Evolutionary conservation across 441 rosid species (phyloP).

Genomic region (Metrosideros polymorpha): DNA sequence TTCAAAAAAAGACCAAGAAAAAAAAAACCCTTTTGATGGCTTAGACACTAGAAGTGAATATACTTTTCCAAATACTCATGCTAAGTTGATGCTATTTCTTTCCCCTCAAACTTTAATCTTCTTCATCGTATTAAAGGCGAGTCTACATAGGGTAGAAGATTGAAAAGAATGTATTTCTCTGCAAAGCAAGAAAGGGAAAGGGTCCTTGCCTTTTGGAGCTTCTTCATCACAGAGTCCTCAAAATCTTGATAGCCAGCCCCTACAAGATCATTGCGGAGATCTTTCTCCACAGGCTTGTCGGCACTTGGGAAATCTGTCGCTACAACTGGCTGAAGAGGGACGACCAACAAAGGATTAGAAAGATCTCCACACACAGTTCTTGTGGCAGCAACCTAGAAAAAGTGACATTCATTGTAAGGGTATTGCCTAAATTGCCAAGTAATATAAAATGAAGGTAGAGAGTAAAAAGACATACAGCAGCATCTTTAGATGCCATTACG

Average conservation of each 20-base stretch:
- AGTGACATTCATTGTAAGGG: not conserved
- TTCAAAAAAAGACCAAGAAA: not conserved
- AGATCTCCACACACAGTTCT: conserved; percentile 43
- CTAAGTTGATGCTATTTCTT: not conserved
- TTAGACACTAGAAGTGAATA: not conserved
- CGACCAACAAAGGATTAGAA: conserved; percentile 62
- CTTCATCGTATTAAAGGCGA: not conserved
- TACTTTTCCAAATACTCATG: not conserved
- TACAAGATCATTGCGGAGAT: conserved; percentile 37
- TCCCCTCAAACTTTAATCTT: not conserved
- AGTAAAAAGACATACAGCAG: conserved; percentile 28
- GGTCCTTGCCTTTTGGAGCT: conserved; percentile 38
- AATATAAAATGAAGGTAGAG: not conserved
- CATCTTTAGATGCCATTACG: conserved; percentile 69
- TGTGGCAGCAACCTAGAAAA: conserved; percentile 52
- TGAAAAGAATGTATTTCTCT: not conserved
- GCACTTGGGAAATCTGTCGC: conserved; percentile 24
- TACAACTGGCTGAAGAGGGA: conserved; percentile 46
- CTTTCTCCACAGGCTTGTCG: conserved; percentile 30
- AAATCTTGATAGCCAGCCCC: conserved; percentile 63
- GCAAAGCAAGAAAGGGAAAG: not conserved
- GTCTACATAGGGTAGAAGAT: not conserved
- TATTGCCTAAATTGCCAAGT: not conserved
- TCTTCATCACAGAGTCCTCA: conserved; percentile 59
- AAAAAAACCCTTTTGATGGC: not conserved